A percentile compares a stretch with the other conserved stretches of the same genome.
These are phyloP conservation scores for Lentinula raphanica DNA, from an alignment of 768 basidiomycete genomes.

Conservation along the genomic window DNA sequence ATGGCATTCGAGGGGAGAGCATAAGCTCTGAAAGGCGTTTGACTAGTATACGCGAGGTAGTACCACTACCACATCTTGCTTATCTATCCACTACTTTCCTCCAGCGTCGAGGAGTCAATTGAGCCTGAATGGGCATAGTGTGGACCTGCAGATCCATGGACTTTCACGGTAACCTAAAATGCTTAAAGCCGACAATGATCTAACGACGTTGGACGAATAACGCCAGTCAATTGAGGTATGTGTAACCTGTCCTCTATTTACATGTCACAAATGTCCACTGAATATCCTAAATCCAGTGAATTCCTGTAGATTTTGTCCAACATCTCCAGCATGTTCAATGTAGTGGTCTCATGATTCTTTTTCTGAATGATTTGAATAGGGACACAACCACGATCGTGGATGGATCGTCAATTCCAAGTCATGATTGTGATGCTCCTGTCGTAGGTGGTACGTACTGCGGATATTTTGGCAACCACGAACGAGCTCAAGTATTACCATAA, in stretches of 20 bases:
- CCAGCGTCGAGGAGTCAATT: background rate
- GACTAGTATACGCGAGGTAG: background rate
- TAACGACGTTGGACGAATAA: background rate
- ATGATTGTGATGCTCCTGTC: background rate
- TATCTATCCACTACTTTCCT: no score
- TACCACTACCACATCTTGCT: no score
- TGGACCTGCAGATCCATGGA: background rate
- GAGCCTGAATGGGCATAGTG: background rate
- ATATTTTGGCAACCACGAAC: background rate
- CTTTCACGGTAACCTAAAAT: no score
- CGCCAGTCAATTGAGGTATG: no score
- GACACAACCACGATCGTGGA: background rate
- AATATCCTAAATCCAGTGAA: no score
- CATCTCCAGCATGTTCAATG: background rate
- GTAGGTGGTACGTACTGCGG: background rate
- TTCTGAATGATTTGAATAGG: no score
- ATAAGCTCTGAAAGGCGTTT: background rate
- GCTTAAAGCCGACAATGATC: background rate
- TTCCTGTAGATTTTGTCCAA: no score
- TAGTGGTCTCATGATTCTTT: no score
- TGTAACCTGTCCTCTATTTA: no score
- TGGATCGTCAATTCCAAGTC: background rate
- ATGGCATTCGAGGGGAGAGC: slow-evolving; percentile 2
- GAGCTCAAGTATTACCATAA: background rate
- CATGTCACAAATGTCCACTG: no score